Base-by-base conservation (phyloP, 140 eudicot genomes). In the Flaveria floridana region DNA sequence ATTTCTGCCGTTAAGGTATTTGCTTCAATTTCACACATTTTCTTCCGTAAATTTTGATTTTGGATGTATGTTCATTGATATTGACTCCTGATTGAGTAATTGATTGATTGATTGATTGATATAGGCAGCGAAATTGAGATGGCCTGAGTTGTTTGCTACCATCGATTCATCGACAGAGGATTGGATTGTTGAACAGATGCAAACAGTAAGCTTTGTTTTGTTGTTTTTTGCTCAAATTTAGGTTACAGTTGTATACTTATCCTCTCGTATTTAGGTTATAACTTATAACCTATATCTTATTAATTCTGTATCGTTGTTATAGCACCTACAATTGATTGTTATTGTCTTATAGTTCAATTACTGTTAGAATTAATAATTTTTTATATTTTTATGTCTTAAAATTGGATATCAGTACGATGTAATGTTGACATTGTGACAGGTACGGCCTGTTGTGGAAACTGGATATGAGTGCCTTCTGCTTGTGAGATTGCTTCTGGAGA, bases 391-490 rank as follows among this genome's bases (percentile, higher is more conserved):
- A 52, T 56, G 47, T 12, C 44, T 6, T 21, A 50, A 10, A 2
- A 0, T 55, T 55, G 26, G 19, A 18, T 55, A 55, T 55, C 62
- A 57, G 42, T 23, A 23, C 23, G 15, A 13, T 57, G 65, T 12
- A 25, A 72, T 47, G 51, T 47, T 70, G 20, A 65, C 65, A 39
- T 68, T 73, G 37, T 83, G 79, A 75, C 87, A 94, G 97, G 94
- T 94, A 78, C 82, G 97, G 19, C 99, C 99, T 59, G 99, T 94
- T n/a, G 99, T 94, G 70, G 99, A 94, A 94, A 94, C 99, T 72
- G 99, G 99, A 75, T 94, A 94, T 46, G 99, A 94, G 79, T 90
- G 86, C 74, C 14, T 94, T 51, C 75, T 94, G 80, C 99, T 94
- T 37, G 97, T 94, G 79, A 85, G 97, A 79, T 76, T 90, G 90